A percentile compares a stretch with the other conserved stretches of the same genome.
These are phyloP conservation scores for Kwoniella newhampshirensis DNA, from an alignment of 768 basidiomycete genomes.

Conservation along the genomic window DNA sequence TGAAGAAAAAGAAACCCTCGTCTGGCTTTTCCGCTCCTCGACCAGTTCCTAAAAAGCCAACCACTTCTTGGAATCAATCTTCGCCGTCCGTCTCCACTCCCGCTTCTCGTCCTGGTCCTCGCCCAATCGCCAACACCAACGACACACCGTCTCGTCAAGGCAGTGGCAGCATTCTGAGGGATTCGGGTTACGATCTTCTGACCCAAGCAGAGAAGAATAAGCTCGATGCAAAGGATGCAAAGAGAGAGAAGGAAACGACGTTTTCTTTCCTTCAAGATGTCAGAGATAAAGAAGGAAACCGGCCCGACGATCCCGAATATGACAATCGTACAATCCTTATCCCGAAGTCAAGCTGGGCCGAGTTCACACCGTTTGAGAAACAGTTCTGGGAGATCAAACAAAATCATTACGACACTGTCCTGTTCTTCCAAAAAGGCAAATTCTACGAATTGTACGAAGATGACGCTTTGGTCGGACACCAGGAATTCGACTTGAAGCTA, in stretches of 20 bases:
- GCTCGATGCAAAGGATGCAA: conserved; percentile 74
- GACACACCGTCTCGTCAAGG: too few species aligned
- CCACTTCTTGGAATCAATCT: conserved; percentile 16
- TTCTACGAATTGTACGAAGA: conserved; percentile 77
- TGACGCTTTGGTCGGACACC: conserved; percentile 85
- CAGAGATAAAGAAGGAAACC: conserved; percentile 75
- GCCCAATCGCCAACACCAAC: conserved; percentile 22
- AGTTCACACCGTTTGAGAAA: conserved; percentile 86
- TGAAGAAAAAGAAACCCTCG: conserved; percentile 27
- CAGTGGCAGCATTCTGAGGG: background rate
- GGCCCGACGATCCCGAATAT: conserved; percentile 78
- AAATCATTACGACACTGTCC: conserved; percentile 91
- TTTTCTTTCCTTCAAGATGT: conserved; percentile 72
- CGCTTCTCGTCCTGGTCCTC: conserved; percentile 30
- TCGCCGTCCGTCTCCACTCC: conserved; percentile 8
- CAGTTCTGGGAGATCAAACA: conserved; percentile 91
- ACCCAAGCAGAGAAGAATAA: conserved; percentile 79
- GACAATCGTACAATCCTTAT: conserved; percentile 85
- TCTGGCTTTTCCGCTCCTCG: conserved; percentile 28
- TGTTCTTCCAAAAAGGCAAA: conserved; percentile 96
- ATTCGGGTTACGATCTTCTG: conserved; percentile 59
- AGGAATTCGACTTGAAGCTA: conserved; percentile 86
- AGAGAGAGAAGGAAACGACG: conserved; percentile 73
- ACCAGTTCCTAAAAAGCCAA: conserved; percentile 12
- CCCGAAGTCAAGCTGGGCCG: conserved; percentile 71